Percentiles rank a stretch among this genome's conserved stretches.
These are phyloP conservation scores for Penicillium dipodomyicola DNA, from an alignment of 495 filamentous ascomycete genomes.

Conservation along the genomic window DNA sequence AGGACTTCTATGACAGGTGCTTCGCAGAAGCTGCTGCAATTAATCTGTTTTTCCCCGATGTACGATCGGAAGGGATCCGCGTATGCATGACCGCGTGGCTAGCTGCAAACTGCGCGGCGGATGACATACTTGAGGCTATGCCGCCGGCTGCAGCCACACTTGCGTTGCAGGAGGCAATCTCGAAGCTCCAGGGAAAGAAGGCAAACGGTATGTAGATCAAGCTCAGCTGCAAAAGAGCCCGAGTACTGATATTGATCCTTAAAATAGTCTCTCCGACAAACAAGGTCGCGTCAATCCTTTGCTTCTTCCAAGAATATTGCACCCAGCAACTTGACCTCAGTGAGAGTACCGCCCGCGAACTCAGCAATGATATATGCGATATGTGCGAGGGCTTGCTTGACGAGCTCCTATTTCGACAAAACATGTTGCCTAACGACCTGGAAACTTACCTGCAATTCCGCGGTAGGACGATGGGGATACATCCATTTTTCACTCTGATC, in stretches of 20 bases:
- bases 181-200: neutral
- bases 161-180: slow-evolving; percentile 1
- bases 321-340: neutral
- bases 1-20: slow-evolving; percentile 6
- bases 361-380: slow-evolving; percentile 3
- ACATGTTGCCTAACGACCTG: neutral
- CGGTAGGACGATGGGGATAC: slow-evolving; percentile 1
- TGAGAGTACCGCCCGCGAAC: neutral
- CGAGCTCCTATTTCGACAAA: neutral
- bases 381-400: slow-evolving; percentile 5
- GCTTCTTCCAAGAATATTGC: slow-evolving; percentile 1
- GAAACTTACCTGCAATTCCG: neutral
- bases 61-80: neutral
- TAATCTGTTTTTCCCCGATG: slow-evolving; percentile 1
- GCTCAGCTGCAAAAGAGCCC: neutral
- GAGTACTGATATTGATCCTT: neutral
- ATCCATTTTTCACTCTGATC: slow-evolving; percentile 9
- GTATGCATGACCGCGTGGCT: slow-evolving; percentile 7
- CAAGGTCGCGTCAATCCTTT: neutral
- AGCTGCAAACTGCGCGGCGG: slow-evolving; percentile 1
- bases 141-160: neutral
- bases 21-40: slow-evolving; percentile 1
- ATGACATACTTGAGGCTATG: slow-evolving; percentile 3
- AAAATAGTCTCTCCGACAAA: neutral
- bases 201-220: neutral